Conservation (phyloP, 2,329 filamentous ascomycete genomes). For the Neofusicoccum umdonicola region DNA sequence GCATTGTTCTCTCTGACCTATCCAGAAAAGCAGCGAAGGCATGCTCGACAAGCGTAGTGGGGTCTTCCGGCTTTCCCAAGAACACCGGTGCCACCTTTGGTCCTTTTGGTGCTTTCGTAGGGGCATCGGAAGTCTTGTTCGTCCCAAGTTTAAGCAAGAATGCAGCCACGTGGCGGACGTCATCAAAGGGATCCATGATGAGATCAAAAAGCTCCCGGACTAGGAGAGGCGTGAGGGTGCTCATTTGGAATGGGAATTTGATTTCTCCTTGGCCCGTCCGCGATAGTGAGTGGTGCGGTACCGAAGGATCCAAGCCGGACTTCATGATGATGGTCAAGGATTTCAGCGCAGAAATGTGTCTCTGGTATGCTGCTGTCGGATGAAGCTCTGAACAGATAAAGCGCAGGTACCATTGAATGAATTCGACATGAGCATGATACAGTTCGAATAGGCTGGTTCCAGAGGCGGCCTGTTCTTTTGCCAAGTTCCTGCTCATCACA, state of each 20-base stretch:
- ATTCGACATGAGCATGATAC: slow-evolving; percentile 56
- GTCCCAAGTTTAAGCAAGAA: slow-evolving; percentile 41
- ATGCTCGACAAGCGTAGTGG: background rate
- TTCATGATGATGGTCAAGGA: slow-evolving; percentile 66
- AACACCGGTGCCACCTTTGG: background rate
- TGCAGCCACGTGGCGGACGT: slow-evolving; percentile 65
- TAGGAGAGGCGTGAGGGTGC: slow-evolving; percentile 45
- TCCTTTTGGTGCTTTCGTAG: background rate
- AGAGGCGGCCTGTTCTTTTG: background rate
- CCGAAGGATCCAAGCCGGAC: slow-evolving; percentile 61
- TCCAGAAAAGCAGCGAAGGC: slow-evolving; percentile 28
- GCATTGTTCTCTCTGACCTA: slow-evolving; percentile 55
- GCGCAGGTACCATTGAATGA: slow-evolving; percentile 70
- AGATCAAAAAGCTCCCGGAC: slow-evolving; percentile 71
- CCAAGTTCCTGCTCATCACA: slow-evolving; percentile 26
- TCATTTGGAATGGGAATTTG: slow-evolving; percentile 50
- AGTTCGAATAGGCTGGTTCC: slow-evolving; percentile 19
- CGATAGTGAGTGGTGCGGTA: slow-evolving; percentile 38
- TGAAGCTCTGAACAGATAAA: slow-evolving; percentile 74
- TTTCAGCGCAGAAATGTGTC: slow-evolving; percentile 78
- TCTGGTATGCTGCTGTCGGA: slow-evolving; percentile 83
- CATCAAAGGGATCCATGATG: slow-evolving; percentile 86
- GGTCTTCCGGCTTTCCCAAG: background rate
- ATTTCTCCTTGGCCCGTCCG: slow-evolving; percentile 50
- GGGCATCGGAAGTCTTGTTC: background rate